A percentile compares a stretch with the other conserved stretches of the same genome.
These are phyloP conservation scores for Populus alba DNA, from an alignment of 345 rosid genomes.

Conservation along the genomic window DNA sequence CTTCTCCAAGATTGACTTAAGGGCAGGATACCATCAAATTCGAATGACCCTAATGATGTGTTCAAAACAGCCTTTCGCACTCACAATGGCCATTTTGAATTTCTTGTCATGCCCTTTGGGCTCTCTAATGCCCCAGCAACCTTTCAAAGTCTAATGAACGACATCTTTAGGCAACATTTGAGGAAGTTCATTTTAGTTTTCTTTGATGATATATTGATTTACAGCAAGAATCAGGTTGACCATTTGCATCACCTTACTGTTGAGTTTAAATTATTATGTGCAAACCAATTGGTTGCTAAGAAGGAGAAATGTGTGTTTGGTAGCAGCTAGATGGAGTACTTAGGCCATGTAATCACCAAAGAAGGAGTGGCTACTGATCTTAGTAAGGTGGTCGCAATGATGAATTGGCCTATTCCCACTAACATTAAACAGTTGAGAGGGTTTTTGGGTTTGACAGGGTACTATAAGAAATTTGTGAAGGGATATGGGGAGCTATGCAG, in stretches of 20 bases:
- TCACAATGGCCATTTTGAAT: background rate
- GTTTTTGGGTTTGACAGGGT: background rate
- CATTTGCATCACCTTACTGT: background rate
- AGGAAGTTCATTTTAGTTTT: background rate
- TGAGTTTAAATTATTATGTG: background rate
- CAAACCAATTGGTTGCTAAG: background rate
- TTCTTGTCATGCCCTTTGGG: background rate
- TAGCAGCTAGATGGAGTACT: fast-evolving
- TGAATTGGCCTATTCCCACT: background rate
- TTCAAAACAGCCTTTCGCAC: background rate
- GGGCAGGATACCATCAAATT: background rate
- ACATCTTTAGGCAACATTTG: background rate
- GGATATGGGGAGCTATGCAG: fast-evolving
- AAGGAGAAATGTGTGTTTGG: background rate
- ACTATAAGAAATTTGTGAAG: background rate
- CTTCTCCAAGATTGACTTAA: background rate
- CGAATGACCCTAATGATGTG: background rate
- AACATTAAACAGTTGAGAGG: background rate
- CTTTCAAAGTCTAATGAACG: background rate
- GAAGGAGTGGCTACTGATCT: background rate
- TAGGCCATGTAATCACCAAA: background rate
- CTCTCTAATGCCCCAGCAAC: background rate
- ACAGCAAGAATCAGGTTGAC: background rate
- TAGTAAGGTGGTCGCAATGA: background rate
- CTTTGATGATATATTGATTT: background rate